phyloP scores from a whole-genome alignment of 768 basidiomycete species.

The Russula abietina region DNA sequence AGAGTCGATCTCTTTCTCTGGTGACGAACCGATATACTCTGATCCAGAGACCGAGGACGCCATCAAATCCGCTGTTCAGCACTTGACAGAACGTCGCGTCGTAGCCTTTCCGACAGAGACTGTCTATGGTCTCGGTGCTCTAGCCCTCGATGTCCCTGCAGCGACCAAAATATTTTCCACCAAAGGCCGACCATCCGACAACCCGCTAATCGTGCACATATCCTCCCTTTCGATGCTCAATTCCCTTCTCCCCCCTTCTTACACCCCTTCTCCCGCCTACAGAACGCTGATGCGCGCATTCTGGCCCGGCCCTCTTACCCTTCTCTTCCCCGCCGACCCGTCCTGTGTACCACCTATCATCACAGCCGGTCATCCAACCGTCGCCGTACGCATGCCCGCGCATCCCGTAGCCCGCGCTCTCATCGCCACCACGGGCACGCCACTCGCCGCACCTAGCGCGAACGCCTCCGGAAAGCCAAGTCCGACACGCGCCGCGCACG shows the following conservation, averaged over 20 bases:
- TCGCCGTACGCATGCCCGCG: slow-evolving; percentile 90
- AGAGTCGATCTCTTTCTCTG: slow-evolving; percentile 51
- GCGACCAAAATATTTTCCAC: slow-evolving; percentile 71
- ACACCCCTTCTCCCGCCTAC: slow-evolving; percentile 59
- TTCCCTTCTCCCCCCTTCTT: slow-evolving; percentile 62
- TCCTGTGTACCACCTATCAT: slow-evolving; percentile 61
- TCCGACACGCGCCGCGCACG: slow-evolving; percentile 86
- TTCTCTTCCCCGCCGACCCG: slow-evolving; percentile 77
- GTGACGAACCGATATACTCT: slow-evolving; percentile 44
- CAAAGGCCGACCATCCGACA: slow-evolving; percentile 91
- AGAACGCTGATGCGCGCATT: slow-evolving; percentile 69
- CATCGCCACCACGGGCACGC: slow-evolving; percentile 65
- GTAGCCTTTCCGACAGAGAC: slow-evolving; percentile 97
- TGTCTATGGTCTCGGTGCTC: slow-evolving; percentile 94
- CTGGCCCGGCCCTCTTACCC: slow-evolving; percentile 93
- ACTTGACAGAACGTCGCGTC: slow-evolving; percentile 46
- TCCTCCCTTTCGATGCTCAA: slow-evolving; percentile 79
- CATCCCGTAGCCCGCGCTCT: slow-evolving; percentile 90
- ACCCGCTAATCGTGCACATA: slow-evolving; percentile 96
- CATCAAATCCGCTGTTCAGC: slow-evolving; percentile 49
- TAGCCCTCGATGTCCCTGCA: slow-evolving; percentile 62
- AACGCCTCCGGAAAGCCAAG: slow-evolving; percentile 93
- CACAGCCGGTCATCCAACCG: slow-evolving; percentile 72
- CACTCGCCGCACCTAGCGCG: slow-evolving; percentile 91
- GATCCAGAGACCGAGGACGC: slow-evolving; percentile 47